Base-by-base conservation (phyloP, 202 grass and related monocot species). In the Bolboschoenoplectus hybrid region DNA sequence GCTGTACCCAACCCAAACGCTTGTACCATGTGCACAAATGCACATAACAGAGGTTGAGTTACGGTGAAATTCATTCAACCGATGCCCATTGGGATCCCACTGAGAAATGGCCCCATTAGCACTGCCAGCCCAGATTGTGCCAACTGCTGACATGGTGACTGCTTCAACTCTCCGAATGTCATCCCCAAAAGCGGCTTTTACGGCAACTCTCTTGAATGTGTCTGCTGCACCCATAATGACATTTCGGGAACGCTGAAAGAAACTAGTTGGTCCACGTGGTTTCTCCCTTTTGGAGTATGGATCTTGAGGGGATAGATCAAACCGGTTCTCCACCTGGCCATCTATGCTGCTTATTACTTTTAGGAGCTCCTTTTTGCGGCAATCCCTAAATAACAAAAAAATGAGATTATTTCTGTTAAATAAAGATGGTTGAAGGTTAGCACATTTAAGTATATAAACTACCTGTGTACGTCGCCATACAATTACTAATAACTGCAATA, bases 171-270 rank as follows among this genome's bases (percentile, higher is more conserved):
- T 91, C 82, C 67, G 87, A 84, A 88, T 88, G 88, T 98, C 93
- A 88, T 98, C 95, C 52, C 87, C 91, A 10, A 98, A 98, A 66
- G 88, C 93, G 51, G 91, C 93, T 89, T 93, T 95, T 68, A 79
- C 92, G 66, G 95, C 95, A 89, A 87, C 95, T 86, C 91, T 92
- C 49, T 91, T 86, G 74, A 98, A 93, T 84, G 88, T 90, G 88
- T 93, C 95, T 92, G 95, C 93, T 85, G 95, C 95, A 84, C 91
- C 95, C 81, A 95, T 88, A 82, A 98, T 89, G 84, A 88, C 95
- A 92, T 95, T 92, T 12, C 93, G 87, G 85, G 95, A 98, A 84
- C 95, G 91, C 85, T 98, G 93, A 67, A 98, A 91, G 79, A 98
- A 98, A 58, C 87, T 87, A 82, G 93, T 70, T 79, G 95, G 88